Base-by-base conservation (phyloP, 176 grass and related monocot genomes). In the Pontederia crassipes region DNA sequence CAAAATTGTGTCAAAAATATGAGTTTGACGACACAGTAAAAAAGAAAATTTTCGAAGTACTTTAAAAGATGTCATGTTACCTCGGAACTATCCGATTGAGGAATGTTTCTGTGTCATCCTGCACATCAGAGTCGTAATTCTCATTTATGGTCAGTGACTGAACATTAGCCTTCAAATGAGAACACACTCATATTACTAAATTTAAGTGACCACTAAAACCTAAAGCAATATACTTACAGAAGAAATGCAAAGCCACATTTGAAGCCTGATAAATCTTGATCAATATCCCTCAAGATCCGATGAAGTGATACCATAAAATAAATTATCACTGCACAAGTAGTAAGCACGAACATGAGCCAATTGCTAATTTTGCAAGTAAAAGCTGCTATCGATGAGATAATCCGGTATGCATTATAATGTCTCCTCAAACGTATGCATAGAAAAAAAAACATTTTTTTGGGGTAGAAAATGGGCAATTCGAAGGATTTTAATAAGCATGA, bases 141-240 rank as follows among this genome's bases (percentile, higher is more conserved):
- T 88, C 92, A 76, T 97, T 97, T 53, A 97, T 90, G 73, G 92
- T 97, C 63, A 97, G 74, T 0, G 92, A 97, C 92, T 97, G 84
- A 29, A 72, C 46, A 47, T 14, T 55, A 58, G 29, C 55, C 72
- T 26, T 69, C 1, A 50, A 72, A 65, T 52, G 9, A 11, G 45
- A 47, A 65, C 47, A 70, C 51, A 51, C 26, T n/a, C 35, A n/a
- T 11, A 24, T 54, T 50, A 18, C 15, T 48, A 10, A 5, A 13
- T 28, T 60, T 20, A 12, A 46, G 55, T 11, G 27, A 56, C 3
- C 0, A 6, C 46, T 14, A 52, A 47, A 27, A 12, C 40, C n/a
- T 11, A 15, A 57, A 45, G 13, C 54, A 45, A 14, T 52, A 60
- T n/a, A 76, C 87, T 15, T 90, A 97, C 92, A 76, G 83, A 97